Conservation (phyloP, 2,329 filamentous ascomycete species). For the Rutstroemia sp. region DNA sequence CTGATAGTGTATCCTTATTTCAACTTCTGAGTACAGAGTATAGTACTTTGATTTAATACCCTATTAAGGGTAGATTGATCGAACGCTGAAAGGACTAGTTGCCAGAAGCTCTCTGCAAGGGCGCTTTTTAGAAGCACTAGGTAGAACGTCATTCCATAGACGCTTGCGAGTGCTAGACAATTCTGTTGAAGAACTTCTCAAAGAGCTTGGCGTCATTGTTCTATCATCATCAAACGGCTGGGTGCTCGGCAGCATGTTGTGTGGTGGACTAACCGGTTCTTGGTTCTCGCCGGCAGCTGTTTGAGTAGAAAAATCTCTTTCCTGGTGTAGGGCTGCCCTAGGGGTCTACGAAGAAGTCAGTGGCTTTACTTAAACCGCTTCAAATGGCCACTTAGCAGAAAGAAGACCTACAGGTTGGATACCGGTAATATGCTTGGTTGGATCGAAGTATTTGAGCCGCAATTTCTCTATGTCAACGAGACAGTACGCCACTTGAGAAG, state of each 20-base stretch:
- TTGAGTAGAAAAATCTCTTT: no score
- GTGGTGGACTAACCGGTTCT: no score
- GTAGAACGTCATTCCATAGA: not conserved
- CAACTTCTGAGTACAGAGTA: not conserved
- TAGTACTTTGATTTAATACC: not conserved
- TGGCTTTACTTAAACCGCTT: no score
- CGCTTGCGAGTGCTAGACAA: not conserved
- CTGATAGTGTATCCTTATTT: no score
- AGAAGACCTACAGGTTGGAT: not conserved
- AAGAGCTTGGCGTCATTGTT: not conserved
- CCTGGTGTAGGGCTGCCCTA: not conserved
- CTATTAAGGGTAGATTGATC: slow-evolving; percentile 1
- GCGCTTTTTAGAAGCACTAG: not conserved
- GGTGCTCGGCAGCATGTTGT: no score
- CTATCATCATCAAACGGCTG: not conserved
- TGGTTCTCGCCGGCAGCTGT: no score
- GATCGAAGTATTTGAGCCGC: not conserved
- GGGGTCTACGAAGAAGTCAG: not conserved
- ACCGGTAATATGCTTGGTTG: slow-evolving; percentile 1
- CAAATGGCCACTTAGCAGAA: no score
- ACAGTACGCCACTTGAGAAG: not conserved
- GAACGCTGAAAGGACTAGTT: slow-evolving; percentile 3
- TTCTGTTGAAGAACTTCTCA: no score
- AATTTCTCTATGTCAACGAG: not conserved
- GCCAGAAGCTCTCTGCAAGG: not conserved